These are phyloP conservation scores for Colletotrichum sp. DNA, from an alignment of 2,329 filamentous ascomycete species.

Conservation along the genomic window DNA sequence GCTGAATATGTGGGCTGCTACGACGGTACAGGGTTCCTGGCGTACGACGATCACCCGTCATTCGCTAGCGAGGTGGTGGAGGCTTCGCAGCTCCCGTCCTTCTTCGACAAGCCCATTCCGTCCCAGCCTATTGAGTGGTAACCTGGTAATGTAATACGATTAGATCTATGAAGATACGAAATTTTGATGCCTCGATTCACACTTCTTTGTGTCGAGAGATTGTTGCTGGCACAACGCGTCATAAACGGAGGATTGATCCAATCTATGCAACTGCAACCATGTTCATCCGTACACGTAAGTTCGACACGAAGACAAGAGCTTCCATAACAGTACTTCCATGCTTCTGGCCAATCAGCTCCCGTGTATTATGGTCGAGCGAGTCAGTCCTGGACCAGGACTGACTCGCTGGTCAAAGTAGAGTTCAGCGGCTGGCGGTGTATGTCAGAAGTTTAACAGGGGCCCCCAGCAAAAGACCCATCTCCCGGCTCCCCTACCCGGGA, in stretches of 20 bases:
- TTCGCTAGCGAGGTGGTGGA: neutral
- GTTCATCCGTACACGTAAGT: neutral
- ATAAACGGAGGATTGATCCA: neutral
- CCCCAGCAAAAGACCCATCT: neutral
- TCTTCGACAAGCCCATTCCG: slow-evolving; percentile 5
- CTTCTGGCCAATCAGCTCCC: neutral
- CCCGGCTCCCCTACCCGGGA: neutral
- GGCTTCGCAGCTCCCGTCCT: neutral
- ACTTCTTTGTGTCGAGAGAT: neutral
- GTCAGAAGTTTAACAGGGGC: neutral
- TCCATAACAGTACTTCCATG: neutral
- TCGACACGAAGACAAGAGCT: neutral
- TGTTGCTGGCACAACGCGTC: neutral
- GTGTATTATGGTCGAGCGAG: neutral
- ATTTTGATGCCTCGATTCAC: neutral
- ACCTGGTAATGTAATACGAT: neutral
- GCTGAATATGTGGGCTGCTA: slow-evolving; percentile 16
- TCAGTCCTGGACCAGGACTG: too few species aligned
- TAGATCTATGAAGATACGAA: neutral
- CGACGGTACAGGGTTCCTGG: slow-evolving; percentile 11
- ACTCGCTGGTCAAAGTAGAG: neutral
- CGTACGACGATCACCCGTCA: slow-evolving; percentile 3
- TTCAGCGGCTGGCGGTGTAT: neutral
- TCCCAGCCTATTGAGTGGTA: slow-evolving; percentile 15
- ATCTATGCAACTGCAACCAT: neutral